These are phyloP conservation scores for Yamadazyma atlantica DNA, from an alignment of 1,139 yeast species.

Conservation along the genomic window DNA sequence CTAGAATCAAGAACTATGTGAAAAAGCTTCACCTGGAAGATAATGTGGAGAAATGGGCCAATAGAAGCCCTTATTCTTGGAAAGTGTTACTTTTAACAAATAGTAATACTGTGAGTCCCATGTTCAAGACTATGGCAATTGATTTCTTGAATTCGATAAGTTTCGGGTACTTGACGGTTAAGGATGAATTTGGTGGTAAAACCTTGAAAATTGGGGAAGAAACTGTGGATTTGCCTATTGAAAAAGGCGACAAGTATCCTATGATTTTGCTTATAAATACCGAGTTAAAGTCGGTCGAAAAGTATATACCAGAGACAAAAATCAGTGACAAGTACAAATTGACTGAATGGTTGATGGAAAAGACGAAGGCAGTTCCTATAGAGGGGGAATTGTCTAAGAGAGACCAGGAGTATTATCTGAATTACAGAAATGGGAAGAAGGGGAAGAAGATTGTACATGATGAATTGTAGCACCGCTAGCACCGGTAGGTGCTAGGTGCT, in stretches of 20 bases:
- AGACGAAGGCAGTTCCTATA: conserved; percentile 27
- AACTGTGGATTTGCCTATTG: conserved; percentile 21
- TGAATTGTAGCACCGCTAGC: no score
- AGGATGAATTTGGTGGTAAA: conserved; percentile 10
- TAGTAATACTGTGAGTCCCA: conserved; percentile 52
- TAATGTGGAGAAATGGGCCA: conserved; percentile 10
- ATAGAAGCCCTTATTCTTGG: conserved; percentile 20
- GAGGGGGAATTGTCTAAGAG: conserved; percentile 44
- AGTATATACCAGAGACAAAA: conserved; percentile 22
- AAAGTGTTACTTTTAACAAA: conserved; percentile 49
- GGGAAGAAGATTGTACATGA: conserved; percentile 26
- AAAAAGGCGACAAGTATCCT: conserved; percentile 23
- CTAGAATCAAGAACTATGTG: conserved; percentile 72
- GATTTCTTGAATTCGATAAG: conserved; percentile 53
- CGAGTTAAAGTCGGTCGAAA: conserved; percentile 18
- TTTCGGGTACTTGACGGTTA: conserved; percentile 27
- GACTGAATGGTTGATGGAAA: conserved; percentile 34
- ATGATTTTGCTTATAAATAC: conserved; percentile 29
- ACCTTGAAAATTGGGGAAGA: conserved; percentile 21
- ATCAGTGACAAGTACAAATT: conserved; percentile 32
- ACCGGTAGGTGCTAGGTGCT: no score
- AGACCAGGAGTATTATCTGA: conserved; percentile 28
- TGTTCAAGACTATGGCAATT: conserved; percentile 71
- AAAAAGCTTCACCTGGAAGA: conserved; percentile 42
- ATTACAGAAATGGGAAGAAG: conserved; percentile 32